Evolutionary conservation across 1,284 basidiomycete species (phyloP), one percentile per base, ranked within the genome.

Genomic region (Irpex sp.): DNA sequence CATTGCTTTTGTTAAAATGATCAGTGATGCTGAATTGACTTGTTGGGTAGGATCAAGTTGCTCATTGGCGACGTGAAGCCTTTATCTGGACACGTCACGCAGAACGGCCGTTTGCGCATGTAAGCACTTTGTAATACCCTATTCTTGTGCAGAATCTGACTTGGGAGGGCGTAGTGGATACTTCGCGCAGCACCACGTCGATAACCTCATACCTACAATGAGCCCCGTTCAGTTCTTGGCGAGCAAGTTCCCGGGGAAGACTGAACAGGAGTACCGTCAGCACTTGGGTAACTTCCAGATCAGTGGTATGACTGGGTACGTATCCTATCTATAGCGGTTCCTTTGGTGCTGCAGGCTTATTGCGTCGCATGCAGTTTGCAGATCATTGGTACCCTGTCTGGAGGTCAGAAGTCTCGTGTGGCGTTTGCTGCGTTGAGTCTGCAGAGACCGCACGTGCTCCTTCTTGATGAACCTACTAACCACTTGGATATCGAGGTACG

Each of bases 241-340:
- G 18, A 86, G 87, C 48, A 91, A 86, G 70, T 98, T 93, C 80
- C 97, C 97, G 0, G 97, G 97, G 1, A 91, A 91, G 76, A 93
- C 87, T 5, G 97, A 98, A 74, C 96, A 98, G 73, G 97, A 99
- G 74, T 99, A 99, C 74, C 86, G 97, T 65, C 77, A 78, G 45
- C 96, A 98, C 78, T 81, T 99, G 14, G 97, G 97, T n/a, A 94
- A 95, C 62, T 99, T 99, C 78, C 96, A 98, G 68, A 97, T 98
- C 70, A 98, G 93, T 63, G 96, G 96, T 60, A 90, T 96, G 83
- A 98, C 95, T 1, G 94, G 95, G 83, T 87, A 61, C 51, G 77
- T 68, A 14, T 53, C 10, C 33, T 21, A 18, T 7, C n/a, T 28
- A 10, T 35, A 12, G 52, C 7, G 37, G 14, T n/a, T n/a, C 45